phyloP scores from a whole-genome alignment of 768 basidiomycete genomes.

The Russula earlei region DNA sequence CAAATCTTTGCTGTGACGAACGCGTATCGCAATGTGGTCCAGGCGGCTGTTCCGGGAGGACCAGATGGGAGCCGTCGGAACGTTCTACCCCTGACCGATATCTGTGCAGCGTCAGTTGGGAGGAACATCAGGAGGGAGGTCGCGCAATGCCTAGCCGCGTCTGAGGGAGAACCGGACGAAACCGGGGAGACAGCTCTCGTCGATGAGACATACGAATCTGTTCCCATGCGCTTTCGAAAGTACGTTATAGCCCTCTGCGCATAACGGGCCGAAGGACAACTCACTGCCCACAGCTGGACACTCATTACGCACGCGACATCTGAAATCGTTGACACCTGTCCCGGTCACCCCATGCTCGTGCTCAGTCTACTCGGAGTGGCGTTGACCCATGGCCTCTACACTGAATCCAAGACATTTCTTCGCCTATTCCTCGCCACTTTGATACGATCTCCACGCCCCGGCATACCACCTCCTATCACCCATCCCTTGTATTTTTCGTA shows the following conservation, averaged over 20 bases:
- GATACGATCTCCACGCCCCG: slow-evolving; percentile 23
- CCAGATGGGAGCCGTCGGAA: not conserved
- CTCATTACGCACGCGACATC: slow-evolving; percentile 45
- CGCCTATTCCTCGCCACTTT: slow-evolving; percentile 33
- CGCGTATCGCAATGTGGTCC: slow-evolving; percentile 42
- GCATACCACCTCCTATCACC: slow-evolving; percentile 4
- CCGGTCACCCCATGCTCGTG: slow-evolving; percentile 40
- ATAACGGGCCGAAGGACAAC: not conserved
- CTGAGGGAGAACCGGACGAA: slow-evolving; percentile 25
- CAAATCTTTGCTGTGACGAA: slow-evolving; percentile 46
- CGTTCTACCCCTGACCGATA: slow-evolving; percentile 33
- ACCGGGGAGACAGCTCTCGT: slow-evolving; percentile 22
- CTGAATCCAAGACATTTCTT: slow-evolving; percentile 38
- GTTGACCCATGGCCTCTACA: slow-evolving; percentile 33
- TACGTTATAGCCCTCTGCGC: slow-evolving; percentile 23
- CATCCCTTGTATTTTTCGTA: slow-evolving; percentile 15
- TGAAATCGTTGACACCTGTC: slow-evolving; percentile 37
- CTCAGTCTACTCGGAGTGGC: slow-evolving; percentile 42
- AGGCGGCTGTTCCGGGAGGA: slow-evolving; percentile 27
- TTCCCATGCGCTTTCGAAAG: slow-evolving; percentile 46
- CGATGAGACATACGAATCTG: slow-evolving; percentile 40
- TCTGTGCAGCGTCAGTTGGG: slow-evolving; percentile 43
- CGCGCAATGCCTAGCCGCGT: slow-evolving; percentile 3
- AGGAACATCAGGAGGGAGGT: slow-evolving; percentile 32
- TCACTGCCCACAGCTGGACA: slow-evolving; percentile 31